Evolutionary conservation across 75 land plant species (phyloP), one percentile per base, ranked within the genome.

Genomic region (Cryptomeria japonica): DNA sequence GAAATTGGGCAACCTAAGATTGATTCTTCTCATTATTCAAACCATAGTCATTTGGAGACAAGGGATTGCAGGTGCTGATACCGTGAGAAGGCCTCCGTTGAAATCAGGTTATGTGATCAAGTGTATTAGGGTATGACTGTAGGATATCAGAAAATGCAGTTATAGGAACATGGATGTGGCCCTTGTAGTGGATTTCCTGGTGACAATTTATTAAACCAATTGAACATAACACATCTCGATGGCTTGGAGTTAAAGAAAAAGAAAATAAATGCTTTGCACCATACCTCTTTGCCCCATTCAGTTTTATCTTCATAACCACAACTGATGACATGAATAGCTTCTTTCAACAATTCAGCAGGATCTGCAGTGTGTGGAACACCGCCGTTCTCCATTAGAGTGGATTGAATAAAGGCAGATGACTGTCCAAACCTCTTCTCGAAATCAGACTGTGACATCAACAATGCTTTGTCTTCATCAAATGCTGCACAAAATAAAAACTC

Each of bases 261-360:
- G 6, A 44, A 4, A 7, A 6, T 16, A 12, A 13, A 55, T 6
- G 10, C 19, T 36, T 55, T 55, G 22, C 49, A 56, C n/a, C 34
- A 34, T 90, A 96, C 97, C 95, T 96, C 97, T 12, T 79, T 36
- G 5, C 97, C 96, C 97, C 97, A 96, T 39, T 93, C 97, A 14
- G 95, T 95, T 84, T 93, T 96, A 91, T 96, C 97, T 90, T 96
- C 97, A 89, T 96, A 96, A 38, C 96, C 97, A 79, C 97, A 96
- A 64, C 97, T 96, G 37, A 96, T 96, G 39, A 96, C 97, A 89
- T 96, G 97, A 87, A 96, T 96, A 77, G 97, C 97, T 88, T 96
- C 97, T 84, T 93, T 95, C 64, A 96, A 92, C 56, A 93, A 92
- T 37, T 93, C 94, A 80, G 93, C 95, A 7, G 95, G 95, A 85